phyloP scores from a whole-genome alignment of 345 rosid species.

The Theobroma cacao region DNA sequence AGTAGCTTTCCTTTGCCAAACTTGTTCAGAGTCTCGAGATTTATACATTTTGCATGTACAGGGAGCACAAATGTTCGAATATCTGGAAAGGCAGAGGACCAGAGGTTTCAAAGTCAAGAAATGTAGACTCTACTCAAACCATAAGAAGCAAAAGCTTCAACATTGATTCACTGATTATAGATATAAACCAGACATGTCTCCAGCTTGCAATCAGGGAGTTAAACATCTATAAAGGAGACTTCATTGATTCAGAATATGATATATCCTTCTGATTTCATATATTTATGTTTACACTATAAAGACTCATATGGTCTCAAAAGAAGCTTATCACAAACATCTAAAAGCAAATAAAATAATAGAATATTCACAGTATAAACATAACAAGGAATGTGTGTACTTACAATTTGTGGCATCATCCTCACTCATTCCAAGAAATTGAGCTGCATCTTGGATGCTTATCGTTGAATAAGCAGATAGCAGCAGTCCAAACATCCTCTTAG shows the following conservation, averaged over 20 bases:
- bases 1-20: neutral
- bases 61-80: neutral
- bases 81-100: neutral
- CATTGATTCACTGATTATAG: neutral
- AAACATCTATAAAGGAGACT: neutral
- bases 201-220: neutral
- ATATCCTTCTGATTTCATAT: neutral
- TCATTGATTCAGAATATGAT: neutral
- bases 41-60: neutral
- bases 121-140: neutral
- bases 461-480: slow-evolving; percentile 84
- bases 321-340: neutral
- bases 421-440: slow-evolving; percentile 81
- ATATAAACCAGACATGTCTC: neutral
- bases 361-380: neutral
- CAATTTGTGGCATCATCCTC: slow-evolving; percentile 76
- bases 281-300: neutral
- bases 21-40: neutral
- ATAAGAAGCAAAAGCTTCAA: neutral
- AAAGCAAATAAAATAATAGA: neutral
- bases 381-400: slow-evolving; percentile 34
- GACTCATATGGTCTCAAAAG: neutral
- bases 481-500: slow-evolving; percentile 73
- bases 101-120: neutral
- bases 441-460: slow-evolving; percentile 63